Evolutionary conservation across 1,139 yeast species (phyloP).

Genomic region (Candida tropicalis): DNA sequence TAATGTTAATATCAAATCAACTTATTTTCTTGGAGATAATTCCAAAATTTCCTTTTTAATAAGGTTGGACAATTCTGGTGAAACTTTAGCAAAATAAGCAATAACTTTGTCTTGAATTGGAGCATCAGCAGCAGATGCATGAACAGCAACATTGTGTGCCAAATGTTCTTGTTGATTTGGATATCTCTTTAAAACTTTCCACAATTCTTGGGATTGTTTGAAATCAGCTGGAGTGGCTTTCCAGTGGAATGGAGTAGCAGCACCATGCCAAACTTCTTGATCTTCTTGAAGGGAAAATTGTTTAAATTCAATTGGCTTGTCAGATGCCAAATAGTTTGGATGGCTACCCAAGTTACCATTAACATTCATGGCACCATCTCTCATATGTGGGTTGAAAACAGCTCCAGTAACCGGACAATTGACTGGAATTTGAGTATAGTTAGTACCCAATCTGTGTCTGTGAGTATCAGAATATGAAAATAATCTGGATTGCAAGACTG

Average conservation of each 20-base stretch:
- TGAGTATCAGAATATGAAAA: slow-evolving; percentile 89
- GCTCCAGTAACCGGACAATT: slow-evolving; percentile 60
- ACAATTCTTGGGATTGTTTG: slow-evolving; percentile 70
- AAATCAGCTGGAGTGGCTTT: slow-evolving; percentile 66
- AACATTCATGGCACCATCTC: slow-evolving; percentile 88
- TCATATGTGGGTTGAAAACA: slow-evolving; percentile 62
- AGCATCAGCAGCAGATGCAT: slow-evolving; percentile 69
- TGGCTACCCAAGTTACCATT: slow-evolving; percentile 83
- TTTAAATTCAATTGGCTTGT: slow-evolving; percentile 57
- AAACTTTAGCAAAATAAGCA: slow-evolving; percentile 75
- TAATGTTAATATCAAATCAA: not conserved
- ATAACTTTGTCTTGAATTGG: slow-evolving; percentile 79
- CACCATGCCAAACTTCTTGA: slow-evolving; percentile 88
- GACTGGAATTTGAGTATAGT: slow-evolving; percentile 74
- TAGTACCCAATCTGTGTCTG: slow-evolving; percentile 61
- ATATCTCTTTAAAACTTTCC: slow-evolving; percentile 72
- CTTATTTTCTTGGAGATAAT: slow-evolving; percentile 54
- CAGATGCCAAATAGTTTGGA: slow-evolving; percentile 76
- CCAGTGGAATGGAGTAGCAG: slow-evolving; percentile 92
- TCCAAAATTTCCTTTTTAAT: slow-evolving; percentile 66
- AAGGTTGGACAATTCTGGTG: slow-evolving; percentile 57
- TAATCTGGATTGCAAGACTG: slow-evolving; percentile 81
- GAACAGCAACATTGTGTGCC: slow-evolving; percentile 82
- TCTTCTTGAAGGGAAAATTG: slow-evolving; percentile 49
- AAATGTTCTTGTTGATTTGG: slow-evolving; percentile 81